Evolutionary conservation across 1,284 basidiomycete genomes (phyloP).

Genomic region (Fomitopsis pinicola): DNA sequence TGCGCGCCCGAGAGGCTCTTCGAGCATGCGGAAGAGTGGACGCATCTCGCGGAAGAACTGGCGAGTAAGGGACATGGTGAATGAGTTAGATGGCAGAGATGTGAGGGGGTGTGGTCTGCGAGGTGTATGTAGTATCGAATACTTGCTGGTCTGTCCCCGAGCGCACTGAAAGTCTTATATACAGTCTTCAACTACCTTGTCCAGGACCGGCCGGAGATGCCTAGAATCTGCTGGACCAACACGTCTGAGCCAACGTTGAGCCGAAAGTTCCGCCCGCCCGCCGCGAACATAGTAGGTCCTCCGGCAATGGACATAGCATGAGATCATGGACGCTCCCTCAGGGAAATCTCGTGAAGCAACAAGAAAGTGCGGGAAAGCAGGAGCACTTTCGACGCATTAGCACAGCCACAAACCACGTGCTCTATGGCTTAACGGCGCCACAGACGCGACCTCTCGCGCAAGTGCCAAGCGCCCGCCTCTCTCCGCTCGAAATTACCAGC

Average conservation of each 20-base stretch:
- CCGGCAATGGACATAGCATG: not conserved
- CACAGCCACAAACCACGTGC: not conserved
- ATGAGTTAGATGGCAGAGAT: not conserved
- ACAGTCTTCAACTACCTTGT: not conserved
- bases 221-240: not conserved
- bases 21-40: slow-evolving; percentile 68
- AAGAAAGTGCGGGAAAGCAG: not conserved
- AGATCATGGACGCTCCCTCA: not conserved
- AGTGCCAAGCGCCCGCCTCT: not conserved
- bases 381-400: not conserved
- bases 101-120: not conserved
- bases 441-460: not conserved
- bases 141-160: not conserved
- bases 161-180: not conserved
- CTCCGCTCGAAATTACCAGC: too few relatives aligned
- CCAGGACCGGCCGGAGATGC: not conserved
- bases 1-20: slow-evolving; percentile 53
- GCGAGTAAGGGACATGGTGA: slow-evolving; percentile 35
- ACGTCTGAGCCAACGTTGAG: not conserved
- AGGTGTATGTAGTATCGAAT: not conserved
- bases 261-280: not conserved
- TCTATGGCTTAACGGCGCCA: not conserved
- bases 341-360: not conserved
- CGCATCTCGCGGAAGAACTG: slow-evolving; percentile 68
- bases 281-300: not conserved